Evolutionary conservation across 2,329 filamentous ascomycete species (phyloP).

Genomic region (Keithomyces neogunnii): DNA sequence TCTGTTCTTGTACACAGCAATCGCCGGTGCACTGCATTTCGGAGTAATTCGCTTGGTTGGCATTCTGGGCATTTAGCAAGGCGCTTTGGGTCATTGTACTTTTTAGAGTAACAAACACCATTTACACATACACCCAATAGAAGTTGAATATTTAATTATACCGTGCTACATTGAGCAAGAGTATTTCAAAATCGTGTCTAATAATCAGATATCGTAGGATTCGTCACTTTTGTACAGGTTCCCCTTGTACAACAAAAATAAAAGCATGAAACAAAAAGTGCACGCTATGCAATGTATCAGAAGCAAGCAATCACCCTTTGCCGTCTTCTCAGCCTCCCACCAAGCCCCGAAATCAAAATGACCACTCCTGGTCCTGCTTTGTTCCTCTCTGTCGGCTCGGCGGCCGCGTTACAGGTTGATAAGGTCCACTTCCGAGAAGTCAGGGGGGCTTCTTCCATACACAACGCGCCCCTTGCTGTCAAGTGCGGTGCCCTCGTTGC

Average conservation of each 20-base stretch:
- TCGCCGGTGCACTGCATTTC: too few species aligned
- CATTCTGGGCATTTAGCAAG: background rate
- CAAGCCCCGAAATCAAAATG: background rate
- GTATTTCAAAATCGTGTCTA: background rate
- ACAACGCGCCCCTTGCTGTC: slow-evolving; percentile 77
- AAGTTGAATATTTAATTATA: too few species aligned
- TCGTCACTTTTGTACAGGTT: background rate
- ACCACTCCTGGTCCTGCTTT: too few species aligned
- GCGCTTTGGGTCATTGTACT: background rate
- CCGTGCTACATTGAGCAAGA: background rate
- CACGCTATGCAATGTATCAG: slow-evolving; percentile 5
- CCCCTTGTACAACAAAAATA: background rate
- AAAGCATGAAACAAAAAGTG: background rate
- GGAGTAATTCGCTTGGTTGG: background rate
- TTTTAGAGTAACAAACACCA: background rate
- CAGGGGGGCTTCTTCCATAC: slow-evolving; percentile 77
- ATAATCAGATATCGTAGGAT: background rate
- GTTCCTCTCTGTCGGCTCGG: background rate
- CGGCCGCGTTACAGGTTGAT: slow-evolving; percentile 60
- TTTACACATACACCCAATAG: too few species aligned
- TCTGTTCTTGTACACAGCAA: too few species aligned
- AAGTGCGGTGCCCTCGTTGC: slow-evolving; percentile 82
- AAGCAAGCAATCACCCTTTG: background rate
- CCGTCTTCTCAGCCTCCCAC: background rate
- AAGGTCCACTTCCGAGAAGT: slow-evolving; percentile 81